Evolutionary conservation across 2,329 filamentous ascomycete genomes (phyloP).

Genomic region (Stachybotrys chlorohalonatus): DNA sequence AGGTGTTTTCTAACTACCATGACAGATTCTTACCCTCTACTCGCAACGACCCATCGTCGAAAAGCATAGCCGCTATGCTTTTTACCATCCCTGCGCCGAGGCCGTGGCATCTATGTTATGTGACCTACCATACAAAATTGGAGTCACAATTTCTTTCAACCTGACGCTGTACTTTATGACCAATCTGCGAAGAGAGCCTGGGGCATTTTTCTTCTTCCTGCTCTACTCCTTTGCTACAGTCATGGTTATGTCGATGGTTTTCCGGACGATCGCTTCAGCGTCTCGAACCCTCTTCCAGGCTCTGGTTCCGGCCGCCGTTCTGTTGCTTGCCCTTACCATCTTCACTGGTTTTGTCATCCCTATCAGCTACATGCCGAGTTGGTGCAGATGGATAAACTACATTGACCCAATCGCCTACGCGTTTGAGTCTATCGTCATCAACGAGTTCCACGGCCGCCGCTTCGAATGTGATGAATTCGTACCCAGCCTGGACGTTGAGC

Average conservation of each 20-base stretch:
- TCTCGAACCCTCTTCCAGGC: slow-evolving; percentile 45
- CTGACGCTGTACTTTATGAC: slow-evolving; percentile 40
- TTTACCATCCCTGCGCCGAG: slow-evolving; percentile 23
- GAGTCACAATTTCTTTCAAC: slow-evolving; percentile 28
- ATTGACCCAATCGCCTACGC: slow-evolving; percentile 54
- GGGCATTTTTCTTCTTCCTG: slow-evolving; percentile 36
- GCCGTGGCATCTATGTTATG: slow-evolving; percentile 23
- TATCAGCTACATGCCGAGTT: slow-evolving; percentile 43
- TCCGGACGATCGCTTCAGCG: slow-evolving; percentile 22
- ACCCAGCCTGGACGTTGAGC: slow-evolving; percentile 9
- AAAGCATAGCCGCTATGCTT: slow-evolving; percentile 23
- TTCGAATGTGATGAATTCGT: slow-evolving; percentile 18
- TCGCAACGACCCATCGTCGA: slow-evolving; percentile 21
- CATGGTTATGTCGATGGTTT: slow-evolving; percentile 29
- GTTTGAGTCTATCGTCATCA: slow-evolving; percentile 56
- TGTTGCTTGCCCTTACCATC: slow-evolving; percentile 17
- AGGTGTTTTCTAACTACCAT: not conserved
- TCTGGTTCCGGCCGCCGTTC: slow-evolving; percentile 27
- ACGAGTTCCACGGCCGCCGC: slow-evolving; percentile 44
- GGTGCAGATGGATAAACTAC: slow-evolving; percentile 59
- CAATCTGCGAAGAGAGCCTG: slow-evolving; percentile 30
- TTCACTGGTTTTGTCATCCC: slow-evolving; percentile 40
- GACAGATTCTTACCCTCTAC: slow-evolving; percentile 18
- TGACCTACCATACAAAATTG: slow-evolving; percentile 30
- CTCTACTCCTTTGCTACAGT: slow-evolving; percentile 30